Conservation (phyloP, 2,329 filamentous ascomycete genomes). For the Myriosclerotinia curreyana region DNA sequence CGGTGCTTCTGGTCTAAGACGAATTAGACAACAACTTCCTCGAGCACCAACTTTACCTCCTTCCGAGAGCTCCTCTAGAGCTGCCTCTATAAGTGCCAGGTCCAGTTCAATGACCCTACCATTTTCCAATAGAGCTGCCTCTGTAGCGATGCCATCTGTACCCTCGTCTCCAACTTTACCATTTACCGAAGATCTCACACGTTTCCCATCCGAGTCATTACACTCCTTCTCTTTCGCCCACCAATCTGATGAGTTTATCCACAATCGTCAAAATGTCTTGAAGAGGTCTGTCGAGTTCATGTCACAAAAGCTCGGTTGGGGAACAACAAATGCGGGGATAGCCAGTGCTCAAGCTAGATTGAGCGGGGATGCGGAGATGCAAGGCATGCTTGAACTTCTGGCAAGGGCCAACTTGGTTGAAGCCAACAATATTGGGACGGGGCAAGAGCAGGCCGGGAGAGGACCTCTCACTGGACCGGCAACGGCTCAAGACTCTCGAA, state of each 20-base stretch:
- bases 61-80: slow-evolving; percentile 61
- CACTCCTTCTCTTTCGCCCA: slow-evolving; percentile 98
- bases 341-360: slow-evolving; percentile 79
- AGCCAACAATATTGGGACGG: slow-evolving; percentile 56
- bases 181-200: slow-evolving; percentile 82
- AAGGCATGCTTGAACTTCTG: slow-evolving; percentile 86
- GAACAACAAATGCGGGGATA: slow-evolving; percentile 67
- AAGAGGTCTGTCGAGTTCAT: slow-evolving; percentile 96
- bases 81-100: slow-evolving; percentile 57
- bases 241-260: slow-evolving; percentile 86
- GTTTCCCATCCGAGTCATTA: slow-evolving; percentile 92
- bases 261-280: slow-evolving; percentile 87
- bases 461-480: slow-evolving; percentile 76
- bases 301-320: slow-evolving; percentile 78
- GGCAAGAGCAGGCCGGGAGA: slow-evolving; percentile 49
- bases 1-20: slow-evolving; percentile 80
- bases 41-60: slow-evolving; percentile 63
- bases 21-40: slow-evolving; percentile 84
- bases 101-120: slow-evolving; percentile 67
- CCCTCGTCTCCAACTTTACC: slow-evolving; percentile 66
- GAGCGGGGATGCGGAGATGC: slow-evolving; percentile 79
- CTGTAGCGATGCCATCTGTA: slow-evolving; percentile 45
- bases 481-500: slow-evolving; percentile 62
- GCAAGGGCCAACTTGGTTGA: slow-evolving; percentile 77
- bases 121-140: slow-evolving; percentile 47